Evolutionary conservation across 2,329 filamentous ascomycete genomes (phyloP).

Genomic region (Exophiala viscosa): DNA sequence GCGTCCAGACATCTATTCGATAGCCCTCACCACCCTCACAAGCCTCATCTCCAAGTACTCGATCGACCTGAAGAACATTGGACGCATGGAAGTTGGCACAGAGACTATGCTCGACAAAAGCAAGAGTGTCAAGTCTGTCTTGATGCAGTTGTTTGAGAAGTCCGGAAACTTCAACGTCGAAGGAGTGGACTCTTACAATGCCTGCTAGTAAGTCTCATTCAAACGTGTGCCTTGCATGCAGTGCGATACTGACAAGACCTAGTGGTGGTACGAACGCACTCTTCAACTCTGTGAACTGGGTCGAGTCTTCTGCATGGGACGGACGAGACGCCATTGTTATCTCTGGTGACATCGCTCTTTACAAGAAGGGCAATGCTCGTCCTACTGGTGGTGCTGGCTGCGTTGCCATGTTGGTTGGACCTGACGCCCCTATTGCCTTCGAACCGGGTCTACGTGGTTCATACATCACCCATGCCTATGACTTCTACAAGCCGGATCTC

Average conservation of each 20-base stretch:
- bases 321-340: constrained; percentile 76
- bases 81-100: constrained; percentile 78
- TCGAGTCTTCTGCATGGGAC: constrained; percentile 84
- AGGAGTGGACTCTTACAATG: constrained; percentile 78
- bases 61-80: constrained; percentile 72
- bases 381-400: constrained; percentile 77
- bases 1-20: constrained; percentile 76
- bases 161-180: constrained; percentile 76
- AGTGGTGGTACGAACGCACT: constrained; percentile 74
- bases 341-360: constrained; percentile 78
- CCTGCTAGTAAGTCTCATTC: constrained; percentile 58
- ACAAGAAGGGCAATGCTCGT: constrained; percentile 77
- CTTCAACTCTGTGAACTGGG: constrained; percentile 80
- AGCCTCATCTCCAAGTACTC: constrained; percentile 79
- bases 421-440: constrained; percentile 70
- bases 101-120: constrained; percentile 86
- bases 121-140: constrained; percentile 82
- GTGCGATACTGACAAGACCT: constrained; percentile 7
- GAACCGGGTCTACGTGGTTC: constrained; percentile 75
- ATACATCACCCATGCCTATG: constrained; percentile 80
- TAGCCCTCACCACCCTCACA: constrained; percentile 72
- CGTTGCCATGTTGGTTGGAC: constrained; percentile 74
- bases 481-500: constrained; percentile 87
- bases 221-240: background rate
- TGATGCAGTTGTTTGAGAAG: constrained; percentile 77